A percentile compares a stretch with the other conserved stretches of the same genome.
phyloP scores from a whole-genome alignment of 805 yeast genomes.

The Jamesozyma rosinii region DNA sequence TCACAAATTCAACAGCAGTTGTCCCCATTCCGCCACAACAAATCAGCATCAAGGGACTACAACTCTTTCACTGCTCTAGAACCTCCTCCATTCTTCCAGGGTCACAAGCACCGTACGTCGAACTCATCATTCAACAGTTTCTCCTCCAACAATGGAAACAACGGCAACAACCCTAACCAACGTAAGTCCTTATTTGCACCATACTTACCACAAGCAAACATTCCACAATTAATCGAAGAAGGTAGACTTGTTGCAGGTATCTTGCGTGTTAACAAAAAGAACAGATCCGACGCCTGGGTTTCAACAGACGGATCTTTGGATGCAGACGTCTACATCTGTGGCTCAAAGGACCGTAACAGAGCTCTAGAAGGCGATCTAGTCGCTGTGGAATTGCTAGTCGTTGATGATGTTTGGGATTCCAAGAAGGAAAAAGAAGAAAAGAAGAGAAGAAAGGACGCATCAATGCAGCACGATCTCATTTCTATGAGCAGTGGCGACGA shows the following conservation, averaged over 20 bases:
- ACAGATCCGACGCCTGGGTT: slow-evolving; percentile 97
- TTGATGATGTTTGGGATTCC: slow-evolving; percentile 96
- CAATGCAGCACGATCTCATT: slow-evolving; percentile 33
- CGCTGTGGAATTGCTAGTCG: slow-evolving; percentile 87
- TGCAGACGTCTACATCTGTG: slow-evolving; percentile 95
- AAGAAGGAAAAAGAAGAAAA: slow-evolving; percentile 96
- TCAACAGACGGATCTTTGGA: slow-evolving; percentile 91
- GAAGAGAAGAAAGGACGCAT: slow-evolving; percentile 73
- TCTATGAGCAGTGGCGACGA: slow-evolving; percentile 44
- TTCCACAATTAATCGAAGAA: slow-evolving; percentile 81
- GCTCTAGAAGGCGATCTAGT: slow-evolving; percentile 95
- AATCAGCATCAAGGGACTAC: slow-evolving; percentile 23
- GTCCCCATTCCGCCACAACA: slow-evolving; percentile 30
- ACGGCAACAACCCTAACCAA: slow-evolving; percentile 31
- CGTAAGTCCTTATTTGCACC: slow-evolving; percentile 90
- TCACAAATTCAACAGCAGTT: slow-evolving; percentile 16
- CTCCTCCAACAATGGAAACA: slow-evolving; percentile 20
- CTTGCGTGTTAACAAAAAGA: slow-evolving; percentile 88
- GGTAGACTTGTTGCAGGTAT: slow-evolving; percentile 90
- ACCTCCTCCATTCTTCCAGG: slow-evolving; percentile 43
- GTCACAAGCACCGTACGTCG: slow-evolving; percentile 71
- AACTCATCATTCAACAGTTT: slow-evolving; percentile 51
- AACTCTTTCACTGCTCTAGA: slow-evolving; percentile 23
- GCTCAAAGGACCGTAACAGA: slow-evolving; percentile 95
- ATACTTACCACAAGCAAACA: slow-evolving; percentile 83